Conservation (phyloP, 169 alveolate genomes). For the Amoebophrya sp. region DNA sequence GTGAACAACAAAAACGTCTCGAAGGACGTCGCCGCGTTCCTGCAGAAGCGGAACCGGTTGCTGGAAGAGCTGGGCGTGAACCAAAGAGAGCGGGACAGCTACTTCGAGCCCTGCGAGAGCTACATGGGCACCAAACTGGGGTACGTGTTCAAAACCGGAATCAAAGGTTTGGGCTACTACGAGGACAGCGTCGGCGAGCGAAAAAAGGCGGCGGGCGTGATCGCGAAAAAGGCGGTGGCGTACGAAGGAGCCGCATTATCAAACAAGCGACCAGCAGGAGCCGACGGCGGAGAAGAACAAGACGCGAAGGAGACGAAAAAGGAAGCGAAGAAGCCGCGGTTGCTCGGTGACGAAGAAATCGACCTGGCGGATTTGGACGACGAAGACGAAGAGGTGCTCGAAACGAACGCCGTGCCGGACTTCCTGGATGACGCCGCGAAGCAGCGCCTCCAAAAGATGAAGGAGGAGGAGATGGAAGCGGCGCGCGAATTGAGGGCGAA, state of each 20-base stretch:
- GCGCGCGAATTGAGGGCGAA: neutral
- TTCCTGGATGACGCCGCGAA: neutral
- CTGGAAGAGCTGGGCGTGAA: neutral
- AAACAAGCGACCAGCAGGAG: neutral
- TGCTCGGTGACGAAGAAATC: neutral
- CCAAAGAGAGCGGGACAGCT: neutral
- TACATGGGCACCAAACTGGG: slow-evolving; percentile 13
- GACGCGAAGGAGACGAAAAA: neutral
- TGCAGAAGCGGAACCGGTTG: neutral
- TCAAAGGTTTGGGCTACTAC: slow-evolving; percentile 25
- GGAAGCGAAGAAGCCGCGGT: neutral
- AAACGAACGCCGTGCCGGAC: neutral
- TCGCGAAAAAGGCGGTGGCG: neutral
- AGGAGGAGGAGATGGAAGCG: neutral
- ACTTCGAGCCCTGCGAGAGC: neutral
- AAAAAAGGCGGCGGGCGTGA: neutral
- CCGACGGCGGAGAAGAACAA: neutral
- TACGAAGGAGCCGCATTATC: neutral
- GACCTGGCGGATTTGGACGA: neutral
- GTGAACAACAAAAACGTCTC: neutral
- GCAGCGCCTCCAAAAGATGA: neutral
- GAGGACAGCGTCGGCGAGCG: slow-evolving; percentile 1
- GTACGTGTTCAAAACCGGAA: slow-evolving; percentile 18
- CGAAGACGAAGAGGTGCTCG: neutral
- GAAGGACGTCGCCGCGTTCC: neutral